Conservation (phyloP, 345 rosid species). For the Litchi chinensis region DNA sequence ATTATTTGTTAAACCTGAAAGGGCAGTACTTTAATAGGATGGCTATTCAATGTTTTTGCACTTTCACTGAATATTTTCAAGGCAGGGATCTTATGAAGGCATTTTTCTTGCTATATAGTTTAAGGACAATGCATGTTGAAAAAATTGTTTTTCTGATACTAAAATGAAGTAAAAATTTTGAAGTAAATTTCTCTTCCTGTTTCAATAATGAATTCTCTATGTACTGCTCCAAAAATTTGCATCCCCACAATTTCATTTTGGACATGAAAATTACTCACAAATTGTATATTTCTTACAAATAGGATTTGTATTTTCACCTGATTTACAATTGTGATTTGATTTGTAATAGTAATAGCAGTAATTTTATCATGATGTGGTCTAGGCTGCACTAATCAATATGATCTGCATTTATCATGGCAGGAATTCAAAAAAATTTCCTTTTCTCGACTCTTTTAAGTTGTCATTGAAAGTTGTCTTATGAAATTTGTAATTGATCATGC, state of each 20-base stretch:
- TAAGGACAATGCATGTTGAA: background rate
- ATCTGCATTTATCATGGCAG: background rate
- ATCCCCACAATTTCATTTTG: background rate
- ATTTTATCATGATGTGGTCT: background rate
- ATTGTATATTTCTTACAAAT: background rate
- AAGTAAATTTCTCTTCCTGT: background rate
- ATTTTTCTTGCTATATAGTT: background rate
- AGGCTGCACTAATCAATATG: background rate
- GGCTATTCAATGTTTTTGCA: background rate
- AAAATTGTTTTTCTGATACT: background rate
- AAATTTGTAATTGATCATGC: background rate
- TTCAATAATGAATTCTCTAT: background rate
- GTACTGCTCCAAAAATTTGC: background rate
- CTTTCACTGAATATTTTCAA: background rate
- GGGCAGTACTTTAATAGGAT: background rate
- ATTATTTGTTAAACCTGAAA: constrained; percentile 6
- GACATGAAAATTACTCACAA: background rate
- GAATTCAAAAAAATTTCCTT: background rate
- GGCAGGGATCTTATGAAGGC: constrained; percentile 7
- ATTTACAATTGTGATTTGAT: background rate
- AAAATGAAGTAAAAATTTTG: background rate
- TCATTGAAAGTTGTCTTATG: background rate
- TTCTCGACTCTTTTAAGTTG: background rate
- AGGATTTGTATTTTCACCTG: background rate
- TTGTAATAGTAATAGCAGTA: background rate